phyloP scores from a whole-genome alignment of 139 green algal species.

The Zygnema cylindricum region DNA sequence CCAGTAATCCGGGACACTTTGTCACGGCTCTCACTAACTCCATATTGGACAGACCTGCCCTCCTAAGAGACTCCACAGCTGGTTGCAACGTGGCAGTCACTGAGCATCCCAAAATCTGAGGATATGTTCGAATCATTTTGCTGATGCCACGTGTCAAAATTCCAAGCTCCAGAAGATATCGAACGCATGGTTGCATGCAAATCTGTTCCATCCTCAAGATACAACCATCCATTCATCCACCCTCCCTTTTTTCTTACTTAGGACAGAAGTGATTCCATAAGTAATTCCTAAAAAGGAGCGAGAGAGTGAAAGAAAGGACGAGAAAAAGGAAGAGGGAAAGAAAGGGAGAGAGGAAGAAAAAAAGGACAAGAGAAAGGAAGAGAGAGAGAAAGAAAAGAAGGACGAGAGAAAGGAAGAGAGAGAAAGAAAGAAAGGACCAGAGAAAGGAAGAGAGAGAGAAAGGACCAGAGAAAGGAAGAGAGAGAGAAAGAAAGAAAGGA shows the following conservation, averaged over 20 bases:
- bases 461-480: background rate
- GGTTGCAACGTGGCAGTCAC: background rate
- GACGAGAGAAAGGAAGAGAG: background rate
- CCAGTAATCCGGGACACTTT: constrained; percentile 5
- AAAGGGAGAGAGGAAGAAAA: background rate
- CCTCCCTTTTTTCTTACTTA: background rate
- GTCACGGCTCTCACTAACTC: constrained; percentile 11
- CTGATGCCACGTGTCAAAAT: background rate
- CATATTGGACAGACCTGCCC: background rate
- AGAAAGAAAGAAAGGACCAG: background rate
- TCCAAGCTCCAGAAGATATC: background rate
- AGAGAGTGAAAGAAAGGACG: constrained; percentile 18
- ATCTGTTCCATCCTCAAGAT: too few relatives aligned
- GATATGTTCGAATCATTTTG: background rate
- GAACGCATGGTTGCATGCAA: too few relatives aligned
- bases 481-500: background rate
- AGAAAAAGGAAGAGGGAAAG: constrained; percentile 11
- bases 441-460: background rate
- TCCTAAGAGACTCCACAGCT: constrained; percentile 23
- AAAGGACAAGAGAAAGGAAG: background rate
- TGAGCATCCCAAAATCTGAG: background rate
- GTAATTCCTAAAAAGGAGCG: constrained; percentile 15
- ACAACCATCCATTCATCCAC: too few relatives aligned
- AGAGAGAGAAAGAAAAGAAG: background rate
- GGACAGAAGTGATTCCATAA: background rate